These are phyloP conservation scores for Pseudocercospora cruenta DNA, from an alignment of 2,329 filamentous ascomycete species.

Conservation along the genomic window DNA sequence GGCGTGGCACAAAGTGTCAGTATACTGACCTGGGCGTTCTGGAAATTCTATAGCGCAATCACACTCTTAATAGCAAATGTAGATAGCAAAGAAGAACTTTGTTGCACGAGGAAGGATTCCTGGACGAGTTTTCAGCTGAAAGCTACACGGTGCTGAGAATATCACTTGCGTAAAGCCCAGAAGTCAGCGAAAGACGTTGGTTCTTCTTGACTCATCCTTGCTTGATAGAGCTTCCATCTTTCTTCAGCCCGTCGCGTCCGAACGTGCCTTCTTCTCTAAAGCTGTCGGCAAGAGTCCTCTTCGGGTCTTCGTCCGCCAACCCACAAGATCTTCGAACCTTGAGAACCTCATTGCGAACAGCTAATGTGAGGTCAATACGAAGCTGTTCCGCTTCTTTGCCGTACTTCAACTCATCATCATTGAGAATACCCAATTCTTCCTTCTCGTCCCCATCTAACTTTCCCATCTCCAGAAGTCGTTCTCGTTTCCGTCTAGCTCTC, in stretches of 20 bases:
- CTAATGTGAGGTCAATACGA: slow-evolving; percentile 76
- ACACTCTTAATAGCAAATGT: too few species aligned
- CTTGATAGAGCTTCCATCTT: slow-evolving; percentile 63
- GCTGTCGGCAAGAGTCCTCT: slow-evolving; percentile 76
- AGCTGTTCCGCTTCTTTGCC: slow-evolving; percentile 75
- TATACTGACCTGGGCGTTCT: too few species aligned
- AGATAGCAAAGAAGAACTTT: too few species aligned
- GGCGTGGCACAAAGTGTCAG: too few species aligned
- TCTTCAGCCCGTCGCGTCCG: slow-evolving; percentile 56
- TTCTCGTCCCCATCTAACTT: slow-evolving; percentile 12
- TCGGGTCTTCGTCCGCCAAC: slow-evolving; percentile 77
- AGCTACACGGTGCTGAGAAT: too few species aligned
- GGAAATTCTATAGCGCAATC: too few species aligned
- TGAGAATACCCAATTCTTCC: slow-evolving; percentile 59
- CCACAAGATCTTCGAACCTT: slow-evolving; percentile 74
- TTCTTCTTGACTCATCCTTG: neutral
- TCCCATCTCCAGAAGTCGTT: slow-evolving; percentile 29
- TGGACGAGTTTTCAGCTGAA: too few species aligned
- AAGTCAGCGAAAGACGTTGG: too few species aligned
- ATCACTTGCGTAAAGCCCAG: too few species aligned
- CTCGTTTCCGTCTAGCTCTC: slow-evolving; percentile 51
- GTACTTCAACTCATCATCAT: slow-evolving; percentile 68
- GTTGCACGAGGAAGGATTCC: too few species aligned
- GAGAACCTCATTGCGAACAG: slow-evolving; percentile 77
- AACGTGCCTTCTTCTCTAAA: slow-evolving; percentile 65